Evolutionary conservation across 1,284 basidiomycete genomes (phyloP), one percentile per base, ranked within the genome.

Genomic region (Stygiomarasmius scandens): DNA sequence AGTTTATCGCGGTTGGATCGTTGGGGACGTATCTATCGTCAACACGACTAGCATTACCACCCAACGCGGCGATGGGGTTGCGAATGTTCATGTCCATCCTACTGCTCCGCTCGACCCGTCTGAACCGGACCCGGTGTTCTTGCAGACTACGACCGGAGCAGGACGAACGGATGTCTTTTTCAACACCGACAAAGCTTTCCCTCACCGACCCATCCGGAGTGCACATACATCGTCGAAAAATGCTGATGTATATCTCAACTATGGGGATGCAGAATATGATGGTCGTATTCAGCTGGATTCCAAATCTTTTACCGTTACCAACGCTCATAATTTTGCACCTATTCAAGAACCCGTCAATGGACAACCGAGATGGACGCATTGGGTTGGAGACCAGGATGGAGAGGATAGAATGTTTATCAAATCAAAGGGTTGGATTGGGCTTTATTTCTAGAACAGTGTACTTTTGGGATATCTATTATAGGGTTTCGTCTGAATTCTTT

Each of bases 201-300:
- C 77, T 54, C 75, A 75, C 58, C 76, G 83, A 6, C 76, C 76
- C 11, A 82, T 86, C 62, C 63, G 71, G 36, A 78, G 70, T 61
- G 67, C 64, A 19, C 85, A 86, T 64, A 69, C 74, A 52, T 78
- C 78, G 10, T 73, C 77, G 16, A 71, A 72, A 61, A 78, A 76
- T 58, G 83, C 75, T 11, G 80, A 84, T 50, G 65, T 86, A 65
- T 81, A 84, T 66, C 68, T 86, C 50, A 81, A 75, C 8, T 86
- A 86, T 69, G 72, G 74, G 58, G 68, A 81, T 29, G 74, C 83
- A 14, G 71, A 74, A 44, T 83, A 79, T 70, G 78, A 71, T 60
- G 85, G 84, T 2, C 74, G 71, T 32, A 69, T 85, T 43, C 67
- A 77, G 34, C 55, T 87, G 25, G 63, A 71, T 3, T 76, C 83